Base-by-base conservation (phyloP, 345 rosid species). In the Kernera saxatilis region DNA sequence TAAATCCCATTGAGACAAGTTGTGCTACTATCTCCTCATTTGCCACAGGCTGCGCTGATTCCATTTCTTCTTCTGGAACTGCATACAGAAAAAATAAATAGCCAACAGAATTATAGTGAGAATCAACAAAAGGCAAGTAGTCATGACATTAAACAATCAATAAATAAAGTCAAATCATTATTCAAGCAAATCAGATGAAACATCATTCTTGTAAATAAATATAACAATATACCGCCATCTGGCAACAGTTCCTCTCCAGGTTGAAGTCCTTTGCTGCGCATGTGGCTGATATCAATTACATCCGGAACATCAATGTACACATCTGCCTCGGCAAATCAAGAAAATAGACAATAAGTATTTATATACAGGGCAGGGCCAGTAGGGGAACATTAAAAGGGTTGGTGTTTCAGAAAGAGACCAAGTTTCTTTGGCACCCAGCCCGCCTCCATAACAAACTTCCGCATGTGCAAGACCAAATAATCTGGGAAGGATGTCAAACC, bases 351-450 rank as follows among this genome's bases (percentile, higher is more conserved):
- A 54, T 58, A 15, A 78, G 64, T 50, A 57, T 29, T 57, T 54
- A 62, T 52, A 67, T 43, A 45, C 23, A 54, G 19, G 43, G 55
- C 23, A 54, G 19, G 43, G 55, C 67, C 70, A 74, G 26, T 41
- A 59, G 27, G 50, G 11, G 48, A 72, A 62, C 32, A 46, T 29
- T 17, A 46, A 27, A 62, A 68, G 36, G 41, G 54, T 5, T 29
- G 12, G 17, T 43, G 14, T 45, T 63, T 60, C 32, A 29, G 70
- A 65, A 78, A 36, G 50, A 59, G 82, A 94, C 99, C 98, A 53
- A 94, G 99, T 79, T 92, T 94, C 77, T 92, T 94, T 17, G 99
- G 99, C 75, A 94, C 99, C 99, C 98, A 94, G 72, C 99, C 99
- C 18, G 70, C 96, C 71, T 88, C 98, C 96, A 94, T 84, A 33